Base-by-base conservation (phyloP, 1,284 basidiomycete genomes). In the Cystobasidium slooffiae region DNA sequence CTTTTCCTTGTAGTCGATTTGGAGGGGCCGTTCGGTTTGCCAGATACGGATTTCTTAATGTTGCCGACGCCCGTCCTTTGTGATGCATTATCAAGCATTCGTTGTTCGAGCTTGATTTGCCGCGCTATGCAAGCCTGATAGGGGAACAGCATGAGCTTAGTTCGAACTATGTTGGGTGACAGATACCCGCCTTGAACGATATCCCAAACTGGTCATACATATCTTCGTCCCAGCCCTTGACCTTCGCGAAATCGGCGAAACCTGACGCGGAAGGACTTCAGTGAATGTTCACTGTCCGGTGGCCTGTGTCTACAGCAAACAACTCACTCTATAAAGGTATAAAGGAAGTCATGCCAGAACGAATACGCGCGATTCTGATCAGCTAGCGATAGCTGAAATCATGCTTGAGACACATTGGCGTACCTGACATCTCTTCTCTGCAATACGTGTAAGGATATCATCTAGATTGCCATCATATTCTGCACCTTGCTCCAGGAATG, bases 391-490 rank as follows among this genome's bases (percentile, higher is more conserved):
- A n/a, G n/a, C n/a, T n/a, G n/a, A n/a, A n/a, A n/a, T n/a, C n/a
- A n/a, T n/a, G 53, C 53, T 24, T 16, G 18, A 24, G 53, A n/a
- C 9, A 14, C 14, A 3, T 62, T 41, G 9, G 18, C 47, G 18
- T 14, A 62, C 62, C 58, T 61, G 69, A 39, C 69, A 72, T 46
- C 61, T 63, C 20, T 52, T 43, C 31, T 37, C 69, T 18, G 69
- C 69, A 18, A 72, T 64, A 14, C 37, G 31, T 8, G 10, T 46
- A 9, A 72, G 47, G 14, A 63, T 44, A n/a, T n/a, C 59, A 31
- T 63, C 31, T 9, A 72, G 49, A 22, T 43, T 39, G 2, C 39
- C 55, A n/a, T 20, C 44, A 47, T 61, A 46, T 31, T 63, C 59
- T n/a, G 43, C 31, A 12, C 46, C 69, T 43, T 72, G 46, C 24